Base-by-base conservation (phyloP, 2,329 filamentous ascomycete genomes). In the Paecilomyces sp. region DNA sequence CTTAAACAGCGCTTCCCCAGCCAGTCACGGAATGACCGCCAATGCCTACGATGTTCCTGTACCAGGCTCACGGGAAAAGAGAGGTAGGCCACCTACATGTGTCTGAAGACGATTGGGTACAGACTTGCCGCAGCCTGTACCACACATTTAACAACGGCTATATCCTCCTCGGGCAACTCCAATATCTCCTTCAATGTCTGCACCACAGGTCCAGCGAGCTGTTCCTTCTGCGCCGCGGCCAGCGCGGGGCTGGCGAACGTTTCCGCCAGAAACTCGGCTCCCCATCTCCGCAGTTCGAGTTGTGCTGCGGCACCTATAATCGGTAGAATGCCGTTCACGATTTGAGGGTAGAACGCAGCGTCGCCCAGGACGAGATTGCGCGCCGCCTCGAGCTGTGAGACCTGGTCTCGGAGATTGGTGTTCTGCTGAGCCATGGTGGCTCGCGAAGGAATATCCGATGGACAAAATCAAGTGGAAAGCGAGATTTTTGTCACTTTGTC, bases 161-260 rank as follows among this genome's bases (percentile, higher is more conserved):
- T 78, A 76, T 97, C 94, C 70, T 92, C 87, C 61, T 85, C 84
- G n/a, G 85, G 82, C 65, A 87, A 84, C 66, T 90, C 86, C 62
- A 91, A 75, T 73, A 91, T 82, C 57, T 82, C 82, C 70, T 86
- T 84, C 65, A 99, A 76, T 28, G 88, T 90, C 66, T 91, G 88
- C 69, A 99, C 78, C 61, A 96, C 90, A 61, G 85, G 83, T 61
- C 91, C 80, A 65, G 88, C 87, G 77, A 94, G 81, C 62, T 86
- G 87, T 80, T 86, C 91, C 81, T 97, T 99, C 74, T 90, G 87
- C 57, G 88, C 82, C 61, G 85, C 81, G 22, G 88, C 80, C 68
- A 97, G 82, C 24, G 89, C 86, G n/a, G 95, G 94, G 61, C 91
- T 95, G 60, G 94, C 89, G 77, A 99, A 97, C 2, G 92, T 92